phyloP scores from a whole-genome alignment of 345 rosid genomes.

The Rhodamnia rubescens region DNA sequence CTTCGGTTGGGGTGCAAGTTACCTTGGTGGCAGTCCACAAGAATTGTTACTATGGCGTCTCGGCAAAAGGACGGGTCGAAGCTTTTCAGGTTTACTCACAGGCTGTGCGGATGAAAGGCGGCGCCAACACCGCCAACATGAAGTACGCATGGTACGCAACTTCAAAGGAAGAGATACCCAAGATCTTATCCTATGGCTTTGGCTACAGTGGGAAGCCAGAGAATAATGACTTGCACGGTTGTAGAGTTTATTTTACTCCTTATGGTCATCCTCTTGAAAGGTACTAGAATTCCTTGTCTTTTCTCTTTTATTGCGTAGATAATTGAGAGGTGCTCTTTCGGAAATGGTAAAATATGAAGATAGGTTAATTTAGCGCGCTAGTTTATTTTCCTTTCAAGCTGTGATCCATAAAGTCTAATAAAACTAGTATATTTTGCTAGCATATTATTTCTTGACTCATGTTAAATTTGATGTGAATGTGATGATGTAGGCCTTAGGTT shows the following conservation, averaged over 20 bases:
- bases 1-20: too few species aligned
- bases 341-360: not conserved
- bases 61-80: too few species aligned
- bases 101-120: too few species aligned
- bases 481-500: not conserved
- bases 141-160: constrained; percentile 64
- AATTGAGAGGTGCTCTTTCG: not conserved
- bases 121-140: constrained; percentile 32
- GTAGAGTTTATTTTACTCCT: constrained; percentile 55
- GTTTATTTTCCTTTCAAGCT: not conserved
- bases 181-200: constrained; percentile 57
- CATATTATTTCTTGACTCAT: not conserved
- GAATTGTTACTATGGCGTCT: too few species aligned
- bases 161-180: constrained; percentile 22
- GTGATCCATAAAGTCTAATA: not conserved
- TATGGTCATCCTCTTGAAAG: constrained; percentile 51
- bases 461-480: not conserved
- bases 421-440: not conserved
- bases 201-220: constrained; percentile 11
- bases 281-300: constrained; percentile 10
- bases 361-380: not conserved
- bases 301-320: not conserved
- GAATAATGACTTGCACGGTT: constrained; percentile 36
- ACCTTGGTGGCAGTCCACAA: too few species aligned
- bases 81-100: too few species aligned